Base-by-base conservation (phyloP, 2,329 filamentous ascomycete genomes). In the Ophiosphaerella korrae region DNA sequence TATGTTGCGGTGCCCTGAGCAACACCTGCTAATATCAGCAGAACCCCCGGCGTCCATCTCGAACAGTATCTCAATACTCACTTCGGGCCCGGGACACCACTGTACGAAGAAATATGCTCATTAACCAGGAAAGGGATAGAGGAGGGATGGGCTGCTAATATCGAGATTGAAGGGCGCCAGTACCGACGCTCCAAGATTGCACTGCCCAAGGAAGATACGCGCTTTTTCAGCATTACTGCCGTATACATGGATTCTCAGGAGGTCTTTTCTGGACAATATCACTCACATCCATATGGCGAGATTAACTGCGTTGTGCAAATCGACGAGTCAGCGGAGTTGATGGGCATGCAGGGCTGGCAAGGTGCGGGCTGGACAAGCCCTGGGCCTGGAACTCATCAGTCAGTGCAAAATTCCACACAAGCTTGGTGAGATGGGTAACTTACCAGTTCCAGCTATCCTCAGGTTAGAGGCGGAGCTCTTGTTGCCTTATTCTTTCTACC, bases 401-500 rank as follows among this genome's bases (percentile, higher is more conserved):
- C 35, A 57, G 63, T 58, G 34, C 26, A 29, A 29, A 16, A 34
- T 18, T 13, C 13, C 4, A 21, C n/a, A 26, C 18, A 34, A 21
- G 16, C n/a, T 44, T 24, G 1, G 12, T 14, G 23, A 18, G n/a
- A 37, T 34, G 7, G 32, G 11, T 14, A 13, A n/a, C 40, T 50
- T 21, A 48, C 32, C 42, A 41, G 13, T 12, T 6, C 14, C 9
- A 67, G 64, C 66, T 84, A 82, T 63, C 82, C 82, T 2, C 71
- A 82, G 43, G 80, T 80, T 12, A 69, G 80, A 11, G 75, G 75
- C 3, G 82, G 81, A 1, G 76, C 76, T 1, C 60, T 83, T 8
- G 76, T 84, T 13, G 79, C 81, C 5, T 64, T 84, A 37, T 83
- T 83, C 64, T 84, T 84, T 48, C 58, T 84, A 49, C 82, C 82